Evolutionary conservation across 2,329 filamentous ascomycete species (phyloP).

Genomic region (Monosporascus sp.): DNA sequence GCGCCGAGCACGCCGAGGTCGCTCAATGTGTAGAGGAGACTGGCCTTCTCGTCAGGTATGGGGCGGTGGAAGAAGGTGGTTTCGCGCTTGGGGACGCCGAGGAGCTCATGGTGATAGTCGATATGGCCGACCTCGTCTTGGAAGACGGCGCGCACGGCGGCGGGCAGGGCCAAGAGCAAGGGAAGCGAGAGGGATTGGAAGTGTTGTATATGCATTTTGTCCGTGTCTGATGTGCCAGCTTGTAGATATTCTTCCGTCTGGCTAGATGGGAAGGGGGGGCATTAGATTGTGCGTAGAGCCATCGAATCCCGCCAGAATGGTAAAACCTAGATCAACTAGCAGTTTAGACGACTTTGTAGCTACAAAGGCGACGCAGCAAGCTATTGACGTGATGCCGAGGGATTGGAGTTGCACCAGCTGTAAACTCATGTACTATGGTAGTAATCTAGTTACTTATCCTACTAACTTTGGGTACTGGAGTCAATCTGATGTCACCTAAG

Average conservation of each 20-base stretch:
- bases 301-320: not conserved
- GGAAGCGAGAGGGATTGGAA: constrained; percentile 21
- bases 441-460: not conserved
- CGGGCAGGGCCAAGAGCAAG: constrained; percentile 37
- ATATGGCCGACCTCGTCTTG: constrained; percentile 85
- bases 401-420: not conserved
- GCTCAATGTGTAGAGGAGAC: constrained; percentile 85
- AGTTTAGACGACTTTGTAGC: not conserved
- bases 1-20: constrained; percentile 80
- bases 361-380: not conserved
- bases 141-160: constrained; percentile 65
- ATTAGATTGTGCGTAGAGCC: not conserved
- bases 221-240: not conserved
- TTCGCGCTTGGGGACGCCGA: constrained; percentile 75
- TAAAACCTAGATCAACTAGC: not conserved
- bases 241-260: not conserved
- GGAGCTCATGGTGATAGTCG: constrained; percentile 87
- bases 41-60: constrained; percentile 73
- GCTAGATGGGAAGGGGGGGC: not conserved
- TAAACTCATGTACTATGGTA: not conserved
- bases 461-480: not conserved
- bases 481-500: not conserved
- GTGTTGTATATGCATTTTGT: constrained; percentile 17
- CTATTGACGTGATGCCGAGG: not conserved
- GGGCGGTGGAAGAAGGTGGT: constrained; percentile 95